Conservation (phyloP, 2,329 filamentous ascomycete genomes). For the Uncinocarpus reesii region DNA sequence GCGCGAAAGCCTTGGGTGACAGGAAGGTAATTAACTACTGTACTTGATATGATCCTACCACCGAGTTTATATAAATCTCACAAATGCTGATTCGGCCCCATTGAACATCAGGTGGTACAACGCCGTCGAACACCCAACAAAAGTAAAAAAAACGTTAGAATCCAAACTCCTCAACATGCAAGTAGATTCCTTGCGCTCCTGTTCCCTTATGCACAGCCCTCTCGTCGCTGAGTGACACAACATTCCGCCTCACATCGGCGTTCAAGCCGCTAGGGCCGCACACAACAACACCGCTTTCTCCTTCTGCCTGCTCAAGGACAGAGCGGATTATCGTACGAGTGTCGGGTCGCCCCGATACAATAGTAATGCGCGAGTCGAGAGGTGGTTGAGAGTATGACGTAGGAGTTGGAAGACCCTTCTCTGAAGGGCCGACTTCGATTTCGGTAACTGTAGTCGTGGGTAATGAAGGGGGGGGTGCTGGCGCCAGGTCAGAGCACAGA, state of each 20-base stretch:
- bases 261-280: constrained; percentile 50
- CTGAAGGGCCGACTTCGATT: constrained; percentile 9
- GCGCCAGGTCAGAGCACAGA: constrained; percentile 28
- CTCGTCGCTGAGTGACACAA: constrained; percentile 52
- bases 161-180: constrained; percentile 46
- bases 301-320: constrained; percentile 48
- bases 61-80: no score
- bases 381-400: constrained; percentile 17
- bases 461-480: constrained; percentile 5
- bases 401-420: constrained; percentile 13
- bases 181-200: constrained; percentile 53
- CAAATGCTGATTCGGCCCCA: no score
- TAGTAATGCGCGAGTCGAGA: constrained; percentile 21
- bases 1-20: no score
- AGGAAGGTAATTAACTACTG: no score
- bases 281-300: constrained; percentile 53
- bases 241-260: constrained; percentile 45
- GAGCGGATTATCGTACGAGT: constrained; percentile 44
- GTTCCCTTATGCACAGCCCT: constrained; percentile 58
- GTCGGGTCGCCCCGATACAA: constrained; percentile 45
- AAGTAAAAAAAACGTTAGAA: no score
- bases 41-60: no score
- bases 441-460: not conserved
- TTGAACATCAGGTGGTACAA: no score
- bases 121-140: no score